Evolutionary conservation across 192 early-diverging fungal species (phyloP).

Genomic region (Coemansia sp.): DNA sequence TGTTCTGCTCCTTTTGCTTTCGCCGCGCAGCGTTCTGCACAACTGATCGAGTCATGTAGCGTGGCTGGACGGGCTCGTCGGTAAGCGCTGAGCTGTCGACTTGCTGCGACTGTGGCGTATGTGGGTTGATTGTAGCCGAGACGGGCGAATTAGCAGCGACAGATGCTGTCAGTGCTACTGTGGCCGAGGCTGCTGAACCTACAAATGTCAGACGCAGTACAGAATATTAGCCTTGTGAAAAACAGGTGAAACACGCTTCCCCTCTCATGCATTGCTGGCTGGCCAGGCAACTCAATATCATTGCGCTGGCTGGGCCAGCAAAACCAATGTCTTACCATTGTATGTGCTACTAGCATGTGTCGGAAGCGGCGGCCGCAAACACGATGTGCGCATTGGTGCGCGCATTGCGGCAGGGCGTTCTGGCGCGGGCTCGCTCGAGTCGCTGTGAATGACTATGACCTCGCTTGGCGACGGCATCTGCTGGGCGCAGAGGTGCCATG

Average conservation of each 20-base stretch:
- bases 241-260: constrained; percentile 10
- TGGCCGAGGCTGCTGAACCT: constrained; percentile 15
- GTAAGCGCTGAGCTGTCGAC: neutral
- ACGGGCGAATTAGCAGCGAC: constrained; percentile 17
- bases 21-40: constrained; percentile 43
- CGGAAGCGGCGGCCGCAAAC: constrained; percentile 1
- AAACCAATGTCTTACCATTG: neutral
- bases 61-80: constrained; percentile 30
- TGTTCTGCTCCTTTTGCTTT: constrained; percentile 30
- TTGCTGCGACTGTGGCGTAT: constrained; percentile 18
- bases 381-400: neutral
- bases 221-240: neutral
- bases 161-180: constrained; percentile 21
- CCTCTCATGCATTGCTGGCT: neutral
- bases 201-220: neutral
- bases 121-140: constrained; percentile 23
- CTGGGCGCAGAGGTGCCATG: constrained; percentile 31
- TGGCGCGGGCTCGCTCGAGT: constrained; percentile 39
- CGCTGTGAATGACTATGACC: constrained; percentile 46
- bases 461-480: constrained; percentile 28
- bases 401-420: neutral
- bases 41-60: constrained; percentile 54
- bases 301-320: neutral
- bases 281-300: neutral
- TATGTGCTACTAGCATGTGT: constrained; percentile 4